Evolutionary conservation across 169 alveolate species (phyloP).

Genomic region (Cryptosporidium meleagridis): DNA sequence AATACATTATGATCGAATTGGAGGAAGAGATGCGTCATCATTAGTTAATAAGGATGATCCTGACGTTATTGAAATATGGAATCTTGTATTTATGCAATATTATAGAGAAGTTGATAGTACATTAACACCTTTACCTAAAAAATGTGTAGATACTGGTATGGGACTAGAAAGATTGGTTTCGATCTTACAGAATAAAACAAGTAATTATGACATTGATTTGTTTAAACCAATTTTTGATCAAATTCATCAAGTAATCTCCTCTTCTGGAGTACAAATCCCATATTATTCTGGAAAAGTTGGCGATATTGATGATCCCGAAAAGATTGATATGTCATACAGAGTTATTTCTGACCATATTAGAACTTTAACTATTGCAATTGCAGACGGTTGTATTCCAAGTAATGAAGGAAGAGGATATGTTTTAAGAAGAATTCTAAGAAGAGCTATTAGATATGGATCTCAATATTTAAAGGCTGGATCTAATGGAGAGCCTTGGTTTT

Average conservation of each 20-base stretch:
- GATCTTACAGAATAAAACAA: conserved; percentile 81
- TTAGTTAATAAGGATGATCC: conserved; percentile 94
- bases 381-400: conserved; percentile 93
- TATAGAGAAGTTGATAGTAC: conserved; percentile 88
- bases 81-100: conserved; percentile 94
- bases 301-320: conserved; percentile 83
- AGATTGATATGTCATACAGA: conserved; percentile 92
- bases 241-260: conserved; percentile 82
- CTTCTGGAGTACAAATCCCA: conserved; percentile 76
- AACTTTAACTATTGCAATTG: conserved; percentile 90
- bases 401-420: conserved; percentile 94
- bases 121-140: conserved; percentile 89
- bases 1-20: conserved; percentile 91
- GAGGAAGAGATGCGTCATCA: conserved; percentile 90
- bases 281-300: conserved; percentile 87
- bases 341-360: conserved; percentile 94
- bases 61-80: conserved; percentile 94
- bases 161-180: conserved; percentile 94
- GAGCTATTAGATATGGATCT: conserved; percentile 91
- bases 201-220: conserved; percentile 94
- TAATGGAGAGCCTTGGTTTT: conserved; percentile 85
- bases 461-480: conserved; percentile 80
- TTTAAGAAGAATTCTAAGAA: conserved; percentile 90
- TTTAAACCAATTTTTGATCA: conserved; percentile 87
- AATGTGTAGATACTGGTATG: conserved; percentile 95